phyloP scores from a whole-genome alignment of 1,139 yeast genomes.

The Pichia sp. region DNA sequence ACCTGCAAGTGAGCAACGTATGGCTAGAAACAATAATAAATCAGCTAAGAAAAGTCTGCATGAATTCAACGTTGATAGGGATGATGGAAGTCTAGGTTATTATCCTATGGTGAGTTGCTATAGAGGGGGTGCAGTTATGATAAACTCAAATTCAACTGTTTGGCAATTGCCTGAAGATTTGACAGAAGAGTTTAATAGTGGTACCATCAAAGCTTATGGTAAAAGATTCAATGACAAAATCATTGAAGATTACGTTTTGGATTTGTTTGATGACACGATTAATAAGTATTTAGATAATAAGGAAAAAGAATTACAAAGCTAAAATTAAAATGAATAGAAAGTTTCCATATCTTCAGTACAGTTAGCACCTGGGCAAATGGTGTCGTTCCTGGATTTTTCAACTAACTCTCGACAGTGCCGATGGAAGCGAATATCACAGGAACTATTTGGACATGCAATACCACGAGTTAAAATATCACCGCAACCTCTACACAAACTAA shows the following conservation, averaged over 20 bases:
- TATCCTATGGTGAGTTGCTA: slow-evolving; percentile 86
- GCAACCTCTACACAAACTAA: slow-evolving; percentile 48
- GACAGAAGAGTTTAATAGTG: slow-evolving; percentile 22
- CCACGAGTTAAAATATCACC: slow-evolving; percentile 54
- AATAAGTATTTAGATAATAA: slow-evolving; percentile 48
- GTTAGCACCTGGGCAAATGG: slow-evolving; percentile 26
- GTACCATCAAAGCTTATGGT: slow-evolving; percentile 37
- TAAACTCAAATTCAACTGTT: slow-evolving; percentile 68
- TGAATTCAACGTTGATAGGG: slow-evolving; percentile 29
- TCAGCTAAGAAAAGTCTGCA: slow-evolving; percentile 16
- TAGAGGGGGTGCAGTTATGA: slow-evolving; percentile 66
- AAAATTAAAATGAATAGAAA: slow-evolving; percentile 13
- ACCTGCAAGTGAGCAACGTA: slow-evolving; percentile 45
- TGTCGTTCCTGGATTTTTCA: slow-evolving; percentile 28
- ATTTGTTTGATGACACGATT: slow-evolving; percentile 78
- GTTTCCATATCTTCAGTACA: slow-evolving; percentile 22
- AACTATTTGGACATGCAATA: slow-evolving; percentile 31
- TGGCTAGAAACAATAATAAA: slow-evolving; percentile 21
- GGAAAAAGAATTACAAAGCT: slow-evolving; percentile 14
- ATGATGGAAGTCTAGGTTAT: slow-evolving; percentile 85
- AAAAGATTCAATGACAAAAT: slow-evolving; percentile 63
- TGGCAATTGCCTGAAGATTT: slow-evolving; percentile 37
- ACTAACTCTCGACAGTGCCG: slow-evolving; percentile 38
- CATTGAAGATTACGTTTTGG: slow-evolving; percentile 79
- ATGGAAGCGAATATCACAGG: slow-evolving; percentile 42